phyloP scores from a whole-genome alignment of 371 early-diverging fungal genomes.

The Rhizopus stolonifer region DNA sequence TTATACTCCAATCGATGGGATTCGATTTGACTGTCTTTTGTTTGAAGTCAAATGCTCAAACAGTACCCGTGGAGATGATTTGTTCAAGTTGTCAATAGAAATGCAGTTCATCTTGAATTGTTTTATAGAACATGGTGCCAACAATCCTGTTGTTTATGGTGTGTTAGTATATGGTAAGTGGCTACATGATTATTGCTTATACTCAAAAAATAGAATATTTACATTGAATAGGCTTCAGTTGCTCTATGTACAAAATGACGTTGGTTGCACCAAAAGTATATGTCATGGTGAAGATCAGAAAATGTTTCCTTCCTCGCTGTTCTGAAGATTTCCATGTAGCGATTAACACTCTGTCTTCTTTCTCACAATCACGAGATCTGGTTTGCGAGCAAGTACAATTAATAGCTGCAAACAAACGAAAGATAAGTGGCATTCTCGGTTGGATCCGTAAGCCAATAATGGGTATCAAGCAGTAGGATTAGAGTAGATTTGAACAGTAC shows the following conservation, averaged over 20 bases:
- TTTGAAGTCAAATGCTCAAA: conserved; percentile 9
- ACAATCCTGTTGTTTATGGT: conserved; percentile 13
- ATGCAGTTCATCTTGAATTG: conserved; percentile 7
- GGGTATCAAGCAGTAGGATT: neutral
- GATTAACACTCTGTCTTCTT: conserved; percentile 3
- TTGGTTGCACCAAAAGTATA: conserved; percentile 11
- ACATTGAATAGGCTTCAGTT: neutral
- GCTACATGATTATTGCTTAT: conserved; percentile 1
- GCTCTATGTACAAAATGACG: conserved; percentile 1
- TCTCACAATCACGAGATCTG: conserved; percentile 10
- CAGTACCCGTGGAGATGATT: conserved; percentile 8
- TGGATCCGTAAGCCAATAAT: conserved; percentile 9
- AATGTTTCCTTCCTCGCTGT: conserved; percentile 9
- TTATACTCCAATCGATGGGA: conserved; percentile 1
- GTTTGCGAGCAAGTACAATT: conserved; percentile 12
- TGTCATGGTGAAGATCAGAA: conserved; percentile 6
- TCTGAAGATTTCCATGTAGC: conserved; percentile 12
- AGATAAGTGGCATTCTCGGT: conserved; percentile 5
- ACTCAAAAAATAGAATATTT: neutral
- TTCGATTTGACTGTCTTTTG: conserved; percentile 6
- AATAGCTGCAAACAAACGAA: conserved; percentile 4
- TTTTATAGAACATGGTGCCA: conserved; percentile 4
- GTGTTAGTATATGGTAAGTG: conserved; percentile 13
- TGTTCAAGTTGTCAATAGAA: conserved; percentile 8
- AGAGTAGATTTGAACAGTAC: too few species aligned